Base-by-base conservation (phyloP, 495 filamentous ascomycete genomes). In the Penicillium subrubescens region DNA sequence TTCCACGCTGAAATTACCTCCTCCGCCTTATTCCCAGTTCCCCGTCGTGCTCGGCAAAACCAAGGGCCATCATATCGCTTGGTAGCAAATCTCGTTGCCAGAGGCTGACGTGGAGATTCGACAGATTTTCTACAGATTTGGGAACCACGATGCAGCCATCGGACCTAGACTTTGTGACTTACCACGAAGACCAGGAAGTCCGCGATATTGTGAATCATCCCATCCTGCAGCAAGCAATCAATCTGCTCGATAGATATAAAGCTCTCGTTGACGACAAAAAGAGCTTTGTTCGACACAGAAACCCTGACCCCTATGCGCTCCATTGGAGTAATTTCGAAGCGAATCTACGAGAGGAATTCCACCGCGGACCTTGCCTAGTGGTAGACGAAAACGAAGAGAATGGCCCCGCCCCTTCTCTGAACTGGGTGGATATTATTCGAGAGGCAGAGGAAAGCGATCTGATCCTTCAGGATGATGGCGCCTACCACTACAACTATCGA, bases 341-440 rank as follows among this genome's bases (percentile, higher is more conserved):
- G n/a, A 62, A 48, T 31, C 54, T 57, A 52, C 53, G 52, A 8
- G 34, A 55, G 11, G 23, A 44, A 2, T 44, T 62, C 8, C 29
- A 23, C 14, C 25, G 29, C 11, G 25, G 19, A 2, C 60, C 60
- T 3, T 19, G 25, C 14, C 27, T 25, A 19, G 27, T 55, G 21
- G 54, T 7, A 25, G 11, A 7, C 14, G 17, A 57, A 21, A 57
- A 10, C 33, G 33, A 12, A 14, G 51, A 44, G 8, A 25, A 35
- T 33, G 8, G 1, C 0, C n/a, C 19, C 25, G 15, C 8, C 19
- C 23, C 25, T 19, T 7, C 14, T 11, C 29, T 46, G 5, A 56
- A 39, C 21, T 56, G 37, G 60, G 10, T 39, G 29, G 39, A 35
- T 46, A 19, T 62, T 10, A 35, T 62, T 43, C 52, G 39, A 48